These are phyloP conservation scores for Lactifluus subvellereus DNA, from an alignment of 768 basidiomycete genomes.

Conservation along the genomic window DNA sequence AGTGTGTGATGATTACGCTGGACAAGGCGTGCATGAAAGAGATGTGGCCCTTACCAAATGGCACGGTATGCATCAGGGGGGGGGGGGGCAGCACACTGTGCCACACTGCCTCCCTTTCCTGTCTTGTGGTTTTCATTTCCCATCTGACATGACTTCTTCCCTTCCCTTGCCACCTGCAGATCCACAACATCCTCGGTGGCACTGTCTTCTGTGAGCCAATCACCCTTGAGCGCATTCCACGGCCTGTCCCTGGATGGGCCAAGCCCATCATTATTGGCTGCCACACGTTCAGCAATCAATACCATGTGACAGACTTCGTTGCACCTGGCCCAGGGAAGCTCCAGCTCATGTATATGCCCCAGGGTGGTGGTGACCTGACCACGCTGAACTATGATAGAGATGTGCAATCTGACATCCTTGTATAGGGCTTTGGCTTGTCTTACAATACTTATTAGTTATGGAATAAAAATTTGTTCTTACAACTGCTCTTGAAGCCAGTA, in stretches of 20 bases:
- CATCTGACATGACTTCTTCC: slow-evolving; percentile 3
- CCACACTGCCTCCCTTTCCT: neutral
- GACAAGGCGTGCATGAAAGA: slow-evolving; percentile 95
- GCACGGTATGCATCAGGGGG: slow-evolving; percentile 53
- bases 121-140: neutral
- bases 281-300: slow-evolving; percentile 98
- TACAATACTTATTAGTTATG: too few species aligned
- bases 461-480: too few species aligned
- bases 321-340: slow-evolving; percentile 91
- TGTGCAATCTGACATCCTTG: slow-evolving; percentile 87
- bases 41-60: slow-evolving; percentile 98
- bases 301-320: slow-evolving; percentile 90
- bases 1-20: slow-evolving; percentile 98
- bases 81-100: neutral
- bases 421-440: slow-evolving; percentile 84
- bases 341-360: slow-evolving; percentile 84
- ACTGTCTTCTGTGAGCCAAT: slow-evolving; percentile 99
- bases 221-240: slow-evolving; percentile 83
- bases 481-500: too few species aligned
- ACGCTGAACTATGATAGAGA: slow-evolving; percentile 51
- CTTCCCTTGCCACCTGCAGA: slow-evolving; percentile 37
- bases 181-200: slow-evolving; percentile 96
- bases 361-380: slow-evolving; percentile 59
- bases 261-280: slow-evolving; percentile 69
- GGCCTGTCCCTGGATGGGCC: slow-evolving; percentile 92